phyloP scores from a whole-genome alignment of 1,139 yeast genomes.

The Suhomyces wounanorum region DNA sequence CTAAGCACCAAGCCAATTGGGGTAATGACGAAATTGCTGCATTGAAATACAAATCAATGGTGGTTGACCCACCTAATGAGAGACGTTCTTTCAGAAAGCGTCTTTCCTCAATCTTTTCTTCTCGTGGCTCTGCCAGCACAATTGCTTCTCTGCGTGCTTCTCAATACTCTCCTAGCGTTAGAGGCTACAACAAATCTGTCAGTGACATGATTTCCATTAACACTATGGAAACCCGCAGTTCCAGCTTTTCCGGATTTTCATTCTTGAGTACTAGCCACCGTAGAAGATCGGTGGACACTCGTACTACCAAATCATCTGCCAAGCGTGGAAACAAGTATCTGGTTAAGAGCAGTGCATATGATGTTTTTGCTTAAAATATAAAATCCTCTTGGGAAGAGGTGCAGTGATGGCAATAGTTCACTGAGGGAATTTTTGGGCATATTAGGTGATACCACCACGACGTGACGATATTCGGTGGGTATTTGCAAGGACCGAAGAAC shows the following conservation, averaged over 20 bases:
- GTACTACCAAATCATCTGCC: slow-evolving; percentile 6
- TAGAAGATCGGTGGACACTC: slow-evolving; percentile 11
- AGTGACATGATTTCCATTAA: slow-evolving; percentile 33
- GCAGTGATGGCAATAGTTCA: not conserved
- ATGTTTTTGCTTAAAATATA: slow-evolving; percentile 12
- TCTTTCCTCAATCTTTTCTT: slow-evolving; percentile 29
- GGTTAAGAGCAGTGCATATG: slow-evolving; percentile 23
- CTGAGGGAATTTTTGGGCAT: not conserved
- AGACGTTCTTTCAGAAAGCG: slow-evolving; percentile 32
- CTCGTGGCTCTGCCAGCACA: slow-evolving; percentile 14
- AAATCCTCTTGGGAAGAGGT: not conserved
- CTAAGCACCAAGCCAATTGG: slow-evolving; percentile 3
- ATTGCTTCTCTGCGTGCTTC: slow-evolving; percentile 10
- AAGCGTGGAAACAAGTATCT: slow-evolving; percentile 22
- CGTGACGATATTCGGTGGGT: slow-evolving; percentile 3
- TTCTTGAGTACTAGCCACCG: slow-evolving; percentile 21
- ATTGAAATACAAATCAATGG: slow-evolving; percentile 20
- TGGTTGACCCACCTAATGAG: slow-evolving; percentile 18
- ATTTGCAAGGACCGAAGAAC: slow-evolving; percentile 5
- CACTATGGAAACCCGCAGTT: slow-evolving; percentile 28
- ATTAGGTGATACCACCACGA: slow-evolving; percentile 7
- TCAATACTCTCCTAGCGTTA: slow-evolving; percentile 9
- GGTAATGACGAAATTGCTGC: slow-evolving; percentile 16
- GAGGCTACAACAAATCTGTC: slow-evolving; percentile 9
- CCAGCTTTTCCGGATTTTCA: slow-evolving; percentile 39